Conservation (phyloP, 2,329 filamentous ascomycete species). For the Colletotrichum lupini region DNA sequence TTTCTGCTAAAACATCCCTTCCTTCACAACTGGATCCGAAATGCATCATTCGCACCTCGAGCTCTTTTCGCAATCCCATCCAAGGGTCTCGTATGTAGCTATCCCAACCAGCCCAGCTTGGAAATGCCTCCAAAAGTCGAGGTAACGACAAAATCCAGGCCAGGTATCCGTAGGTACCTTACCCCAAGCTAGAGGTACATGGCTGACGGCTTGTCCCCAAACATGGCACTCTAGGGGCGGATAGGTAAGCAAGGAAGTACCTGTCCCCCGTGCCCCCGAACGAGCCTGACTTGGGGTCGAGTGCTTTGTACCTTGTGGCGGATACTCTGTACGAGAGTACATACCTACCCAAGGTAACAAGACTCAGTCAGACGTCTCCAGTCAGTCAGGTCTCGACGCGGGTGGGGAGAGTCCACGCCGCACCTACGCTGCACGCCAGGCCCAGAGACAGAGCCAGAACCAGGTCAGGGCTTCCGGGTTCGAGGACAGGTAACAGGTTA, state of each 20-base stretch:
- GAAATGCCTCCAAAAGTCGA: not conserved
- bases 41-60: not conserved
- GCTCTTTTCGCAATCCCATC: not conserved
- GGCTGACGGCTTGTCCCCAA: not conserved
- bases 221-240: not conserved
- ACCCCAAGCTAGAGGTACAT: not conserved
- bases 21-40: not conserved
- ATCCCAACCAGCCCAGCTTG: not conserved
- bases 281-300: slow-evolving; percentile 20
- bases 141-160: not conserved
- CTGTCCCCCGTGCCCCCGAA: not conserved
- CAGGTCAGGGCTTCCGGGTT: slow-evolving; percentile 34
- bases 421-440: slow-evolving; percentile 23
- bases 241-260: slow-evolving; percentile 15
- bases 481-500: slow-evolving; percentile 8
- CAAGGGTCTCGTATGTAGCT: not conserved
- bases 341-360: not conserved
- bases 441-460: slow-evolving; percentile 25
- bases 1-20: not conserved
- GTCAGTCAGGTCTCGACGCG: slow-evolving; percentile 20
- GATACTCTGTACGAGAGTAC: no score
- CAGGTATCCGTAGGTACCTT: not conserved
- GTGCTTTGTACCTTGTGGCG: not conserved
- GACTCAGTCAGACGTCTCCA: slow-evolving; percentile 29
- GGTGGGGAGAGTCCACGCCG: slow-evolving; percentile 32